Evolutionary conservation across 2,329 filamentous ascomycete species (phyloP).

Genomic region (Cladosporium halotolerans): DNA sequence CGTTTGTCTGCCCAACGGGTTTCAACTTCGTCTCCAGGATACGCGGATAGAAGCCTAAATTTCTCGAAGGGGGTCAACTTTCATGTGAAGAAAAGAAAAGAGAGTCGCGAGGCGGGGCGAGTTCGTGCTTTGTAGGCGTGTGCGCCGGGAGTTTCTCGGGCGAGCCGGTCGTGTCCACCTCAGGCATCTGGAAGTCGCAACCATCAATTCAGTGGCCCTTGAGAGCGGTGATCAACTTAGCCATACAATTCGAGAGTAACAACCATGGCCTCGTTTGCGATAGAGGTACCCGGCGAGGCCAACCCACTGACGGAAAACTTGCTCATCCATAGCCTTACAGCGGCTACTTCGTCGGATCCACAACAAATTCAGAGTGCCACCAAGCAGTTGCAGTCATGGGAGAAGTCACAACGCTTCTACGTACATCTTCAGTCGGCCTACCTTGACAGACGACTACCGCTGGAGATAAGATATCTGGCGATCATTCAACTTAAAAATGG

Average conservation of each 20-base stretch:
- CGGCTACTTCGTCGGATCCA: conserved; percentile 42
- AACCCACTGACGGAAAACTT: conserved; percentile 48
- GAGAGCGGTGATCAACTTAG: not conserved
- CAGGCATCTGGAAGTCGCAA: not conserved
- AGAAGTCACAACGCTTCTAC: conserved; percentile 43
- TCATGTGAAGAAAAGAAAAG: conserved; percentile 39
- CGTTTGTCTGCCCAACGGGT: conserved; percentile 43
- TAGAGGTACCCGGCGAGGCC: conserved; percentile 78
- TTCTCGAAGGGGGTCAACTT: conserved; percentile 49
- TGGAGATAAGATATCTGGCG: conserved; percentile 77
- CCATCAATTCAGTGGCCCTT: not conserved
- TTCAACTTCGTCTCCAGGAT: conserved; percentile 45
- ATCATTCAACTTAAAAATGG: conserved; percentile 95
- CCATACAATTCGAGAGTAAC: not conserved
- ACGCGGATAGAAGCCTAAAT: conserved; percentile 14
- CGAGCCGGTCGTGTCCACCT: not conserved
- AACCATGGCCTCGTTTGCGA: conserved; percentile 22
- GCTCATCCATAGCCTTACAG: conserved; percentile 43
- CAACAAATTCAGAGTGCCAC: conserved; percentile 47
- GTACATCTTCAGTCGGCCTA: conserved; percentile 58
- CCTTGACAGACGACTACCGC: conserved; percentile 68
- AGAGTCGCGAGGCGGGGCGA: conserved; percentile 11
- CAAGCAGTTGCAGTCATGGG: conserved; percentile 48
- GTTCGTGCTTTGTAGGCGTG: not conserved
- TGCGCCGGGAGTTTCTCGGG: too few species aligned